These are phyloP conservation scores for Thymus mandschuricus DNA, from an alignment of 257 asterid genomes.

Conservation along the genomic window DNA sequence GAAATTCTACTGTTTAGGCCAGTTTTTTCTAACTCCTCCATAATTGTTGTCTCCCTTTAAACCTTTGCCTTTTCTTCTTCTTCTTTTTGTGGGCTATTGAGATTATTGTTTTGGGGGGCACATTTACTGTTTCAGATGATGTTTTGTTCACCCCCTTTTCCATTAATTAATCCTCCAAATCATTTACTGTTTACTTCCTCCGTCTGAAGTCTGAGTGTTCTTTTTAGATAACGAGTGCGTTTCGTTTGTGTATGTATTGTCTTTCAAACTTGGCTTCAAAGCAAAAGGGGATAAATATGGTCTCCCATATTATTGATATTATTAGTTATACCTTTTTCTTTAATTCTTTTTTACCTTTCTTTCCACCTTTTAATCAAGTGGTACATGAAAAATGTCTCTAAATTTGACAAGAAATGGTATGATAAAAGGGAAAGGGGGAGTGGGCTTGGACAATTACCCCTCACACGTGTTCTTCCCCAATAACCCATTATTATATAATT, in stretches of 20 bases:
- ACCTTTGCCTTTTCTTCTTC: conserved; percentile 34
- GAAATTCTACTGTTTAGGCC: conserved; percentile 43
- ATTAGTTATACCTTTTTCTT: conserved; percentile 18
- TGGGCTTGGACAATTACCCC: conserved; percentile 38
- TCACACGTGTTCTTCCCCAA: conserved; percentile 44
- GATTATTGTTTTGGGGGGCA: conserved; percentile 39
- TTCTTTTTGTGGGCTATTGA: conserved; percentile 54
- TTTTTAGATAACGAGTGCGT: neutral
- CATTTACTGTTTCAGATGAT: conserved; percentile 43
- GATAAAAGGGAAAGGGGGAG: conserved; percentile 36
- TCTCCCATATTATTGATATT: conserved; percentile 29
- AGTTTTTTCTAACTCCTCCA: conserved; percentile 48
- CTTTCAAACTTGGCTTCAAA: conserved; percentile 43
- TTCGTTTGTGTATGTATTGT: neutral
- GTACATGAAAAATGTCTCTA: conserved; percentile 46
- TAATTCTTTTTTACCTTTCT: conserved; percentile 15
- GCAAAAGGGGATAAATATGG: conserved; percentile 34
- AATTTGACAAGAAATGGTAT: conserved; percentile 38
- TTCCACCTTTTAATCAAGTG: conserved; percentile 47
- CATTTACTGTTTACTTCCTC: neutral
- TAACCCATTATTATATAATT: conserved; percentile 34
- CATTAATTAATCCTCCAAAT: neutral
- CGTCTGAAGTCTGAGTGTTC: neutral
- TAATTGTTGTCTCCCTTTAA: conserved; percentile 73
- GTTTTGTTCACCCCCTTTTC: conserved; percentile 29